These are phyloP conservation scores for Spathaspora boniae DNA, from an alignment of 805 yeast genomes.

Conservation along the genomic window DNA sequence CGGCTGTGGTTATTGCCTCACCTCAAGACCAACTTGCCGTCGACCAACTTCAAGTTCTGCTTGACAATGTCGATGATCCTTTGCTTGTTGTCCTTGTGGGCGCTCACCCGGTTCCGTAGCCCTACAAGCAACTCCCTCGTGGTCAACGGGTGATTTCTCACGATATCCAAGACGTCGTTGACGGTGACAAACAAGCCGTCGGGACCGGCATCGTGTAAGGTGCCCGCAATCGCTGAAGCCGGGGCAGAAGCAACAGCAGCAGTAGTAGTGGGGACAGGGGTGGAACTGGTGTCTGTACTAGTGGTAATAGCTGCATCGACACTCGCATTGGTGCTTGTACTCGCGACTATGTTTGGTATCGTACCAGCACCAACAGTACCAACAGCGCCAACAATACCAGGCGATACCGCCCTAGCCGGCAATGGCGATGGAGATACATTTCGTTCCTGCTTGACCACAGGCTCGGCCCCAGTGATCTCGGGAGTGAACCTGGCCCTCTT, in stretches of 20 bases:
- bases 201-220: slow-evolving; percentile 35
- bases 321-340: no score
- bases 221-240: slow-evolving; percentile 17
- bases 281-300: no score
- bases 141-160: slow-evolving; percentile 54
- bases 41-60: slow-evolving; percentile 52
- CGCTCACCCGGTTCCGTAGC: slow-evolving; percentile 58
- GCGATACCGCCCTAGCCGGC: no score
- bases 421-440: slow-evolving; percentile 14
- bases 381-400: no score
- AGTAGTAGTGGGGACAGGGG: slow-evolving; percentile 16
- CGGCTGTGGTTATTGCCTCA: slow-evolving; percentile 15
- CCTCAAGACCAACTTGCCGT: slow-evolving; percentile 42
- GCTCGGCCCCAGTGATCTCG: slow-evolving; percentile 12
- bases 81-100: slow-evolving; percentile 60
- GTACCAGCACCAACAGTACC: no score
- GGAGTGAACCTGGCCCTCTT: slow-evolving; percentile 41
- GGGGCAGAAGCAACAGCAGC: slow-evolving; percentile 14
- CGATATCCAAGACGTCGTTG: slow-evolving; percentile 65
- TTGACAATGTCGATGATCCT: slow-evolving; percentile 57
- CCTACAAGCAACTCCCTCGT: slow-evolving; percentile 61
- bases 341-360: no score
- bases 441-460: slow-evolving; percentile 19
- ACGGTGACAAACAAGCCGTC: slow-evolving; percentile 55
- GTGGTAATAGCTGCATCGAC: no score